phyloP scores from a whole-genome alignment of 805 yeast genomes.

The Wickerhamomyces ciferrii region DNA sequence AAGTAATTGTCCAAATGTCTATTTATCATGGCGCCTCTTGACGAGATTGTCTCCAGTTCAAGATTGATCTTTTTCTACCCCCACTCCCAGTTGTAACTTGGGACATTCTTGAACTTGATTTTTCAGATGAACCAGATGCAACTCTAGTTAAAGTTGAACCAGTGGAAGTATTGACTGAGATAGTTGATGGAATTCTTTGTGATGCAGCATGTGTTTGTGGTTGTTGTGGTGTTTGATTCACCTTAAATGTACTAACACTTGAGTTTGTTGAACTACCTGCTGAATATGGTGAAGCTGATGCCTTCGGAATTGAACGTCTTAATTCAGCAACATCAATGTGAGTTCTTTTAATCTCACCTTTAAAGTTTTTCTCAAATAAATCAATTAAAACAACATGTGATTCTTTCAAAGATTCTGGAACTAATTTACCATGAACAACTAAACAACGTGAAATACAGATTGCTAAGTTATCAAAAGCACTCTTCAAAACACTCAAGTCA shows the following conservation, averaged over 20 bases:
- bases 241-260: not conserved
- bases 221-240: not conserved
- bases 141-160: conserved; percentile 16
- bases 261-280: conserved; percentile 14
- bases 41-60: conserved; percentile 29
- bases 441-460: conserved; percentile 61
- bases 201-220: not conserved
- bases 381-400: conserved; percentile 64
- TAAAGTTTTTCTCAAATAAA: conserved; percentile 63
- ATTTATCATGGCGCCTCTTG: conserved; percentile 1
- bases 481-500: conserved; percentile 24
- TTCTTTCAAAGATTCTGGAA: conserved; percentile 48
- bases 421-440: conserved; percentile 59
- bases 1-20: too few species aligned
- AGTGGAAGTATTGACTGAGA: conserved; percentile 1
- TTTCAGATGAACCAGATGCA: conserved; percentile 23
- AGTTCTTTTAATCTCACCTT: conserved; percentile 47
- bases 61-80: conserved; percentile 22
- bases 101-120: conserved; percentile 12
- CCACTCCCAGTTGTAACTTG: conserved; percentile 11
- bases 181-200: conserved; percentile 2
- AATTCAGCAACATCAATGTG: conserved; percentile 22
- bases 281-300: conserved; percentile 6
- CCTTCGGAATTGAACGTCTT: conserved; percentile 11
- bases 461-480: conserved; percentile 65